Conservation (phyloP, 306 rosid species). For the Bauhinia variegata region DNA sequence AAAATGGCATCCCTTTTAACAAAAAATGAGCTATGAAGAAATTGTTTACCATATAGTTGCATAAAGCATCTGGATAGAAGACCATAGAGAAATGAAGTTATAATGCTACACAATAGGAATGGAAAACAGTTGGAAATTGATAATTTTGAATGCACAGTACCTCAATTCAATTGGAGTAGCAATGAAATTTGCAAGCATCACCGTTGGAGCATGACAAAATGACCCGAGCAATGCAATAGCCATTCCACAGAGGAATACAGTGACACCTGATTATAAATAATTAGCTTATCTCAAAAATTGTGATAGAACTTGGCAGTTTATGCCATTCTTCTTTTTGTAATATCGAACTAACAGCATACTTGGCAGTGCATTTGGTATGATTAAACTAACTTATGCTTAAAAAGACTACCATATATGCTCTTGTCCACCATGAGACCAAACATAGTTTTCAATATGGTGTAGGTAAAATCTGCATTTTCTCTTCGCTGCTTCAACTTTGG, state of each 20-base stretch:
- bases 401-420: neutral
- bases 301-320: slow-evolving; percentile 3
- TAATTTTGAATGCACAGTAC: slow-evolving; percentile 43
- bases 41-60: slow-evolving; percentile 15
- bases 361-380: slow-evolving; percentile 6
- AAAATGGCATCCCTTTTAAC: slow-evolving; percentile 17
- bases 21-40: slow-evolving; percentile 16
- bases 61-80: slow-evolving; percentile 11
- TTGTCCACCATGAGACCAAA: slow-evolving; percentile 21
- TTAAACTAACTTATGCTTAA: slow-evolving; percentile 18
- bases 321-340: slow-evolving; percentile 6
- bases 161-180: slow-evolving; percentile 94
- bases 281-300: slow-evolving; percentile 9
- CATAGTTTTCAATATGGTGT: neutral
- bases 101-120: neutral
- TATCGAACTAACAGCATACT: neutral
- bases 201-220: slow-evolving; percentile 81
- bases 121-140: slow-evolving; percentile 15
- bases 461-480: slow-evolving; percentile 18
- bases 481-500: neutral
- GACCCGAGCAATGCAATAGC: slow-evolving; percentile 75
- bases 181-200: slow-evolving; percentile 82
- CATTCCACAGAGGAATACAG: slow-evolving; percentile 79
- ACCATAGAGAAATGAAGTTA: slow-evolving; percentile 22
- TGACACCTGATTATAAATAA: slow-evolving; percentile 63